Evolutionary conservation across 345 rosid species (phyloP).

Genomic region (Salix viminalis): DNA sequence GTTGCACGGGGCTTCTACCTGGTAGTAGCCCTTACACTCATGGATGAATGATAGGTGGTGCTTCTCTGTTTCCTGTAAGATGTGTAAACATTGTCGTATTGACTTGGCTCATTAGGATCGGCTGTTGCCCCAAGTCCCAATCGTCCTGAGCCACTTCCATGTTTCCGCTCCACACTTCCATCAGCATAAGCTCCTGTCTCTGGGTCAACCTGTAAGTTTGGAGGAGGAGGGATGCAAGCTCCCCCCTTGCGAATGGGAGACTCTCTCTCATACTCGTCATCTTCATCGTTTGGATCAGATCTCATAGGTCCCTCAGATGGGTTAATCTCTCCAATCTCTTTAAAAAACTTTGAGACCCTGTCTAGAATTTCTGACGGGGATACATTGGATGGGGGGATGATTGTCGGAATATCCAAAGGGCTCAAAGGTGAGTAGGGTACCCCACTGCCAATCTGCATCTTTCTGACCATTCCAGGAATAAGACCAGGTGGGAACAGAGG

Average conservation of each 20-base stretch:
- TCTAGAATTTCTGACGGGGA: slow-evolving; percentile 75
- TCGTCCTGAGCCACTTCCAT: slow-evolving; percentile 66
- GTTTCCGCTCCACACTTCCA: slow-evolving; percentile 71
- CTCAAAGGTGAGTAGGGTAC: slow-evolving; percentile 94
- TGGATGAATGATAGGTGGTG: slow-evolving; percentile 78
- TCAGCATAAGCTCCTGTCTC: slow-evolving; percentile 83
- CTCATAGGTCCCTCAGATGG: slow-evolving; percentile 79
- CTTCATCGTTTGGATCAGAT: slow-evolving; percentile 55
- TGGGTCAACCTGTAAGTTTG: slow-evolving; percentile 77
- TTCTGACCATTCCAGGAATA: slow-evolving; percentile 97
- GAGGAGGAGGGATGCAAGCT: slow-evolving; percentile 93
- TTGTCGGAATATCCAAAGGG: slow-evolving; percentile 92
- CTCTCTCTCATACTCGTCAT: slow-evolving; percentile 62
- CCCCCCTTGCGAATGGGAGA: slow-evolving; percentile 71
- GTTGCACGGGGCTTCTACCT: slow-evolving; percentile 27
- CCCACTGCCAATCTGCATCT: slow-evolving; percentile 97
- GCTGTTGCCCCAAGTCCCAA: slow-evolving; percentile 83
- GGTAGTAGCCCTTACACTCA: slow-evolving; percentile 81
- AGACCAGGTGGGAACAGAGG: slow-evolving; percentile 98
- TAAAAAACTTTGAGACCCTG: slow-evolving; percentile 85
- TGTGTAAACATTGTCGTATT: slow-evolving; percentile 88
- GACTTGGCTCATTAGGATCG: slow-evolving; percentile 82
- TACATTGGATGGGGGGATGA: slow-evolving; percentile 74
- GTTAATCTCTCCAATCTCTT: slow-evolving; percentile 86
- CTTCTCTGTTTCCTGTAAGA: slow-evolving; percentile 94